These are phyloP conservation scores for Torulaspora franciscae DNA, from an alignment of 805 yeast genomes.

Conservation along the genomic window DNA sequence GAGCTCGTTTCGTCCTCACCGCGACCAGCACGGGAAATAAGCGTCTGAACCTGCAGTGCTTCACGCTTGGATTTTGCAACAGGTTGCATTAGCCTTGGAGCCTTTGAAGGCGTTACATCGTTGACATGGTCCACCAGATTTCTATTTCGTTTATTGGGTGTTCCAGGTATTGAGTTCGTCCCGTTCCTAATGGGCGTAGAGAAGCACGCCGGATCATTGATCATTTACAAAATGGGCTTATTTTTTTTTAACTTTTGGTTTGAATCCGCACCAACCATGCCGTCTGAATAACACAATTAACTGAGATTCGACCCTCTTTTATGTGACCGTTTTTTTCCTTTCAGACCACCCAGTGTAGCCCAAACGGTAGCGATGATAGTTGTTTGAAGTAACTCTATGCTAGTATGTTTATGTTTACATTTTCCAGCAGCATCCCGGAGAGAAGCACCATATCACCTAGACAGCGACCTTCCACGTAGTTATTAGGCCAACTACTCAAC, in stretches of 20 bases:
- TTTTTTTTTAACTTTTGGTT: too few species aligned
- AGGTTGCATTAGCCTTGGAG: conserved; percentile 6
- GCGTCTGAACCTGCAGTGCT: neutral
- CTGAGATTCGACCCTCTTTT: conserved; percentile 1
- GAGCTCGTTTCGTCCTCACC: conserved; percentile 5
- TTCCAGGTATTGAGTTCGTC: conserved; percentile 4
- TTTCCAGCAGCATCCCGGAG: neutral
- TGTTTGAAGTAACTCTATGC: neutral
- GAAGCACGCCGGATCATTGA: conserved; percentile 1
- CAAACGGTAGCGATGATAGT: neutral
- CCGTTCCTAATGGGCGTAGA: conserved; percentile 12
- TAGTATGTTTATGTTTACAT: neutral
- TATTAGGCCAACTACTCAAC: too few species aligned
- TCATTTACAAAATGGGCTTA: neutral
- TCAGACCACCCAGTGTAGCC: neutral
- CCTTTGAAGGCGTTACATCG: conserved; percentile 8
- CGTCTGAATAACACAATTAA: neutral
- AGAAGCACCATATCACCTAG: neutral
- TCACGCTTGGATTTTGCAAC: conserved; percentile 2
- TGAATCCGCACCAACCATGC: neutral
- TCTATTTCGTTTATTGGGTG: conserved; percentile 10
- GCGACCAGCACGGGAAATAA: neutral
- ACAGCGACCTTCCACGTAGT: neutral
- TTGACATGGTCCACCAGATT: neutral
- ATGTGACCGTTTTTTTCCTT: neutral